Conservation (phyloP, 768 basidiomycete genomes). For the Pholiota conissans region DNA sequence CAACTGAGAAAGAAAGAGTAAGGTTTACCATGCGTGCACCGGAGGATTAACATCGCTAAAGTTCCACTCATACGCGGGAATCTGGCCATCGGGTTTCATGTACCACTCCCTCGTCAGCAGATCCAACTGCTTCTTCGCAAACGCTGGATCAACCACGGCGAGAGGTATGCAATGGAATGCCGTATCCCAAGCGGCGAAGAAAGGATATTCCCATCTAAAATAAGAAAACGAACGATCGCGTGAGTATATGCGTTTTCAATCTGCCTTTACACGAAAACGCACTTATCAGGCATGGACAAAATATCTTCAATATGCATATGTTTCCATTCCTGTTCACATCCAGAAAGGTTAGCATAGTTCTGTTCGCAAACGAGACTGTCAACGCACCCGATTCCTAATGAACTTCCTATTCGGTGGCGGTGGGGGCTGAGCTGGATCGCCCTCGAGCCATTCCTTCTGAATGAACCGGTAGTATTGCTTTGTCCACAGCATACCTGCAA, state of each 20-base stretch:
- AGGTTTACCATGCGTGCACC: conserved; percentile 88
- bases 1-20: not conserved
- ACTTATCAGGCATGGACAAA: conserved; percentile 99
- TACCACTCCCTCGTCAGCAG: conserved; percentile 98
- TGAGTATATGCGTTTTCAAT: conserved; percentile 4
- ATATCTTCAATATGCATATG: conserved; percentile 96
- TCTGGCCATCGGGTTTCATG: conserved; percentile 98
- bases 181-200: conserved; percentile 97
- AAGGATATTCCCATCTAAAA: conserved; percentile 94
- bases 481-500: conserved; percentile 98
- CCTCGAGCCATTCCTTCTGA: conserved; percentile 94
- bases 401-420: conserved; percentile 88
- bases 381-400: conserved; percentile 75
- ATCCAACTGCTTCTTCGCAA: conserved; percentile 98
- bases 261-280: conserved; percentile 18
- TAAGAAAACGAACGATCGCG: conserved; percentile 1
- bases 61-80: conserved; percentile 99
- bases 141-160: conserved; percentile 91
- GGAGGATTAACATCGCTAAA: conserved; percentile 98
- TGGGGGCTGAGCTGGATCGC: conserved; percentile 92
- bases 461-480: conserved; percentile 98
- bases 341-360: not conserved
- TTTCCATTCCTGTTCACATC: conserved; percentile 74
- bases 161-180: conserved; percentile 99
- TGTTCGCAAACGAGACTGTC: not conserved